Evolutionary conservation across 2,329 filamentous ascomycete genomes (phyloP).

Genomic region (Hortaea sp.): DNA sequence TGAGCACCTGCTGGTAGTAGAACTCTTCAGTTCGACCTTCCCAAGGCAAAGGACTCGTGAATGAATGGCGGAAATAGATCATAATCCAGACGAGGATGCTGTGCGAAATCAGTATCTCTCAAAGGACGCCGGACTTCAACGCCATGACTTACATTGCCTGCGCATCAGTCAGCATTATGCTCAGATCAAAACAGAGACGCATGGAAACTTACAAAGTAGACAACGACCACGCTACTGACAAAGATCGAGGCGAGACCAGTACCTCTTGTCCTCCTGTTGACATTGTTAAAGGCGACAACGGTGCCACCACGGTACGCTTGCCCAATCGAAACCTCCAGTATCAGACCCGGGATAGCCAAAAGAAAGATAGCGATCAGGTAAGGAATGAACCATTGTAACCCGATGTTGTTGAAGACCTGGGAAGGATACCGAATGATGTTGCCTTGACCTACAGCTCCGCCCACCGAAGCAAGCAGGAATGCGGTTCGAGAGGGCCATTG

Average conservation of each 20-base stretch:
- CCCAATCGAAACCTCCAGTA: conserved; percentile 45
- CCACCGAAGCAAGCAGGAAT: not conserved
- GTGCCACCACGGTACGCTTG: conserved; percentile 40
- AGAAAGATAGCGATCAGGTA: conserved; percentile 47
- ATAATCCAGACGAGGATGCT: conserved; percentile 44
- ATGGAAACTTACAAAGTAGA: not conserved
- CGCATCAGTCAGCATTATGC: too few species aligned
- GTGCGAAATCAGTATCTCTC: too few species aligned
- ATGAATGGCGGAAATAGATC: conserved; percentile 48
- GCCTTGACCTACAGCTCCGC: not conserved
- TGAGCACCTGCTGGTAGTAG: conserved; percentile 41
- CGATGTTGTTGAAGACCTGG: conserved; percentile 50
- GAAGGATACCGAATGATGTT: conserved; percentile 43
- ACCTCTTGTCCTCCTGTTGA: conserved; percentile 45
- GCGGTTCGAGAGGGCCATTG: not conserved
- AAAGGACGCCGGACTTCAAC: too few species aligned
- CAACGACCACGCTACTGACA: conserved; percentile 29
- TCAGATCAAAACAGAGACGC: too few species aligned
- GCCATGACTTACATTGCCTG: too few species aligned
- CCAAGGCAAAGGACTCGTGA: conserved; percentile 47
- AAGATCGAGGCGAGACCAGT: conserved; percentile 44
- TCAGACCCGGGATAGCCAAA: conserved; percentile 46
- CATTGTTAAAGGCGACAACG: conserved; percentile 29
- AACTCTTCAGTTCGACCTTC: conserved; percentile 41
- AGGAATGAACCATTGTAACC: conserved; percentile 53